Conservation (phyloP, 306 rosid genomes). For the Lathyrus aphaca region DNA sequence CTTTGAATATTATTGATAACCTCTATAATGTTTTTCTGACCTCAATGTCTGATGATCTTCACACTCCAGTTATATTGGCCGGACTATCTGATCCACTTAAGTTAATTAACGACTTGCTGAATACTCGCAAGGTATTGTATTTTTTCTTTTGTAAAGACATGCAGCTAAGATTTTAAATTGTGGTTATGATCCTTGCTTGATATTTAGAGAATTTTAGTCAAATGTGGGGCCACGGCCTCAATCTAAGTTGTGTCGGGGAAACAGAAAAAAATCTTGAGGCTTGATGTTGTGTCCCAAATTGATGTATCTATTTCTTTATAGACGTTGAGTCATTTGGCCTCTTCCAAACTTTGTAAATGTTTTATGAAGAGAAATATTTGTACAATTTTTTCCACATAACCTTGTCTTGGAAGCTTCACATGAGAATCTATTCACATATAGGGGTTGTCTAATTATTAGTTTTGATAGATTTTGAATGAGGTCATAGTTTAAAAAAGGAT, state of each 20-base stretch:
- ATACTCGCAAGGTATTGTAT: constrained; percentile 75
- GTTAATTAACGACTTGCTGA: constrained; percentile 81
- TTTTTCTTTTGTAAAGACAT: constrained; percentile 5
- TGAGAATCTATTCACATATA: too few relatives aligned
- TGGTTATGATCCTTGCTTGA: neutral
- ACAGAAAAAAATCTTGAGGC: neutral
- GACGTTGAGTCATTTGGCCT: too few relatives aligned
- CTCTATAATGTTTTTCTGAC: constrained; percentile 61
- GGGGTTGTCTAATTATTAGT: too few relatives aligned
- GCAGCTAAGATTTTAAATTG: neutral
- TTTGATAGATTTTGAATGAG: too few relatives aligned
- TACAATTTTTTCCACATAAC: too few relatives aligned
- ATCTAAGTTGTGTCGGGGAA: neutral
- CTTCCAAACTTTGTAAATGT: too few relatives aligned
- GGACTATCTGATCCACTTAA: constrained; percentile 87
- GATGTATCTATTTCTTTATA: too few relatives aligned
- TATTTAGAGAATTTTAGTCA: neutral
- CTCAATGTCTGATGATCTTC: constrained; percentile 96
- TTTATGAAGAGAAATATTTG: too few relatives aligned
- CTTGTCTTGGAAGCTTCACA: too few relatives aligned
- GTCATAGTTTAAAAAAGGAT: too few relatives aligned
- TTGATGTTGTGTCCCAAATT: too few relatives aligned
- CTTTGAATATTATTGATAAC: constrained; percentile 49
- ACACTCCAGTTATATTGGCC: constrained; percentile 80
- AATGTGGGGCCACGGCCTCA: neutral